Conservation (phyloP, 441 rosid species). For the Cnidoscolus chayamansa region DNA sequence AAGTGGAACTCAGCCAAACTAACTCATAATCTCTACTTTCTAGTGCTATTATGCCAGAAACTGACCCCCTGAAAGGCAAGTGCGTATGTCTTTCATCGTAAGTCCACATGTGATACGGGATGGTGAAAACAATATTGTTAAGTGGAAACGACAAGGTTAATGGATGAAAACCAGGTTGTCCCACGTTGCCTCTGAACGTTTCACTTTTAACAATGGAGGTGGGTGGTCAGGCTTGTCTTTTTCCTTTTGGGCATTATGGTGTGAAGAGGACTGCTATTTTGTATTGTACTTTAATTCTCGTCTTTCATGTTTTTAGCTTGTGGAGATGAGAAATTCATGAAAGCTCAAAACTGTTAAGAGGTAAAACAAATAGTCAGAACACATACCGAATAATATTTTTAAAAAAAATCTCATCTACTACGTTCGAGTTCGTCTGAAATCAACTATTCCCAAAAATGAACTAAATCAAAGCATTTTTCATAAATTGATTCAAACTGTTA, state of each 20-base stretch:
- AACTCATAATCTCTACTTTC: not conserved
- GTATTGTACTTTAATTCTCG: too few relatives aligned
- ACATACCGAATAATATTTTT: too few relatives aligned
- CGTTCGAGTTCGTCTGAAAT: too few relatives aligned
- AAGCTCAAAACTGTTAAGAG: too few relatives aligned
- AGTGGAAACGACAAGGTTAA: not conserved
- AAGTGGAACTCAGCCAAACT: not conserved
- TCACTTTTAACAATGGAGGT: not conserved
- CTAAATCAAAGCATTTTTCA: too few relatives aligned
- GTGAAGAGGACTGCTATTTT: too few relatives aligned
- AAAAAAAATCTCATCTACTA: too few relatives aligned
- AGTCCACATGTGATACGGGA: not conserved
- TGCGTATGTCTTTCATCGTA: too few relatives aligned
- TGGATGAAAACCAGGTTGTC: slow-evolving; percentile 1
- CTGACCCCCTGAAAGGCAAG: not conserved
- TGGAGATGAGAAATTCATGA: not conserved
- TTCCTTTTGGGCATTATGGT: not conserved
- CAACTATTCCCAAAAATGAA: too few relatives aligned
- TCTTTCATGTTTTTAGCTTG: too few relatives aligned
- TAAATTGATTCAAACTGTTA: too few relatives aligned
- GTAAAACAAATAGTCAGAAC: too few relatives aligned
- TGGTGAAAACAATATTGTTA: not conserved
- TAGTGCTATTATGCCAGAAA: not conserved
- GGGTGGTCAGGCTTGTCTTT: not conserved
- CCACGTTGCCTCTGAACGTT: not conserved